Base-by-base conservation (phyloP, 768 basidiomycete genomes). In the Rhizopogon vesiculosus region DNA sequence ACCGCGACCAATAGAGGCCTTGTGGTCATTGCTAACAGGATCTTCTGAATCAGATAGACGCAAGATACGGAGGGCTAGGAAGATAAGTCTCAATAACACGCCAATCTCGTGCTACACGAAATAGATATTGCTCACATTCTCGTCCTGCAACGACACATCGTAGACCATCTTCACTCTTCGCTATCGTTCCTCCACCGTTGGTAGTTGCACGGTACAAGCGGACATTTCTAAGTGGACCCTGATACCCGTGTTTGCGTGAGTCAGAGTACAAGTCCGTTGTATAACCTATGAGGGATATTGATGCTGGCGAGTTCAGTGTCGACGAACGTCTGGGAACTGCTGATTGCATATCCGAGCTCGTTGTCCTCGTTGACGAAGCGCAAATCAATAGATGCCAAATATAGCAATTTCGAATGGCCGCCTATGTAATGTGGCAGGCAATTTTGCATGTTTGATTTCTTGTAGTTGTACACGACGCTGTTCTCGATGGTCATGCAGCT, bases 101-200 rank as follows among this genome's bases (percentile, higher is more conserved):
- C 22, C 35, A 38, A 49, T 38, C 3, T 49, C 19, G 15, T 38
- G 15, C 70, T 71, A 51, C 7, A 38, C 25, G 8, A 16, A 45
- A 45, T 41, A 45, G 12, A 46, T 1, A 7, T 33, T 42, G 68
- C 80, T 59, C 57, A 89, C 89, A 89, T 75, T 90, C 89, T 69
- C 81, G 83, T n/a, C 89, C 89, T 1, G 89, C 82, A 10, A 91
- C 85, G 2, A 83, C 87, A 69, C 86, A 89, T 62, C 83, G 71
- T 39, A 62, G 64, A 1, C 84, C 85, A 61, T 91, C 89, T 57
- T 85, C 83, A 59, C 78, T 85, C 62, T 79, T 83, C 22, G 87
- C 78, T 43, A 92, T 81, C 1, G 82, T 73, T 0, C 87, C 87
- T 35, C 86, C 85, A 48, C 89, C 87, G 56, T 67, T 73, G 2